Evolutionary conservation across 768 basidiomycete species (phyloP), one percentile per base, ranked within the genome.

Genomic region (Hygrophoropsis aurantiaca): DNA sequence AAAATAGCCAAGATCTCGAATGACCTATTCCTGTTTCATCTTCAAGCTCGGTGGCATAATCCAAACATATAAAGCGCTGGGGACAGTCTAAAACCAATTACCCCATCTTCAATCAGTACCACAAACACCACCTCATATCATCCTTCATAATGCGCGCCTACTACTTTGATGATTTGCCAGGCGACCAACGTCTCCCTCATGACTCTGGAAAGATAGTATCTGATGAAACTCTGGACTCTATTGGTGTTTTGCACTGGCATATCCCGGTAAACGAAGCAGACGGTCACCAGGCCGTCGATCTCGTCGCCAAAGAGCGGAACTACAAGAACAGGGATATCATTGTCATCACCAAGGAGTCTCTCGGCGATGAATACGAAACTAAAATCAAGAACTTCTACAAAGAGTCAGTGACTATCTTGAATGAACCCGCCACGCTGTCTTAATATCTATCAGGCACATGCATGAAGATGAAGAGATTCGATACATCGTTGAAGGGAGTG

Each of bases 381-480:
- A 93, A 86, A 69, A 80, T 93, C 64, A 86, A 87, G 65, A 74
- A 63, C 2, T 92, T 94, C 69, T 94, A 89, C 59, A 74, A 85
- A 51, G 90, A 92, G 87, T 89, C 61, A 51, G 82, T 62, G n/a
- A 21, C n/a, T n/a, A 6, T 9, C 19, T 3, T 33, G 39, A n/a
- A 52, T 48, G 44, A 44, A 45, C 40, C 19, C 36, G 18, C 47
- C 21, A 11, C 26, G n/a, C 18, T 35, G 10, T 34, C 39, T 11
- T 15, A 30, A 19, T 26, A 40, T 34, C 23, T 13, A 7, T 16
- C 58, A 90, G 87, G 60, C 92, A 94, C 60, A 78, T 94, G 73
- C 92, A 95, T 58, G 92, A 94, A 65, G 93, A 95, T 57, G 93
- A 97, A 61, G 93, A 94, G 70, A 94, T 94, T 60, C 77, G 92